Evolutionary conservation across 2,329 filamentous ascomycete species (phyloP).

Genomic region (Neofusicoccum umdonicola): DNA sequence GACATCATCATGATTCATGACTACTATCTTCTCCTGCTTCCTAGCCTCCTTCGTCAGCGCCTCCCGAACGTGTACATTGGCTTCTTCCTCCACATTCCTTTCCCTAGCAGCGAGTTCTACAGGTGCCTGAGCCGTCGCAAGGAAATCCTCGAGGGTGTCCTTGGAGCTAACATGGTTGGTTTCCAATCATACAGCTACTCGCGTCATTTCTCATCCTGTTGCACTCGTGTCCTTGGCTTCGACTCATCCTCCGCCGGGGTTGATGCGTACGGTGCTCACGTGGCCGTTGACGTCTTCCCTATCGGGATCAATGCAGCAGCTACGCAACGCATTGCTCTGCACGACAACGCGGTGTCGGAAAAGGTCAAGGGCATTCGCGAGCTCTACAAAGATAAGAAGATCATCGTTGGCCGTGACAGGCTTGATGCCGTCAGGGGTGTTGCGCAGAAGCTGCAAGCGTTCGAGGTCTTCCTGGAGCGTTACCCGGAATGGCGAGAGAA

Average conservation of each 20-base stretch:
- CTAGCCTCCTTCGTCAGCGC: slow-evolving; percentile 81
- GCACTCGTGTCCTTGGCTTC: slow-evolving; percentile 86
- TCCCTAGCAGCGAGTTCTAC: slow-evolving; percentile 94
- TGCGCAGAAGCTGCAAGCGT: slow-evolving; percentile 92
- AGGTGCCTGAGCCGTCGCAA: slow-evolving; percentile 84
- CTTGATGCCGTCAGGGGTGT: slow-evolving; percentile 90
- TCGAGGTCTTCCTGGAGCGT: slow-evolving; percentile 84
- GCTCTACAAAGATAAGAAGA: slow-evolving; percentile 84
- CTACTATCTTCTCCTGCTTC: slow-evolving; percentile 87
- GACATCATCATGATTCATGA: slow-evolving; percentile 93
- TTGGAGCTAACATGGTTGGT: slow-evolving; percentile 88
- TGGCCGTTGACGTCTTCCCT: slow-evolving; percentile 89
- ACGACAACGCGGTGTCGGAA: slow-evolving; percentile 66
- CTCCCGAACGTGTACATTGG: slow-evolving; percentile 88
- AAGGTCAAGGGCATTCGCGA: slow-evolving; percentile 69
- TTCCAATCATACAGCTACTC: slow-evolving; percentile 97
- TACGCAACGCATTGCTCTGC: slow-evolving; percentile 73
- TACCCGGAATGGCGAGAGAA: slow-evolving; percentile 91
- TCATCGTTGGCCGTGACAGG: slow-evolving; percentile 93
- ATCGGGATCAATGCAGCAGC: slow-evolving; percentile 89
- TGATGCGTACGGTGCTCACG: slow-evolving; percentile 82
- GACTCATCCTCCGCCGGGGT: slow-evolving; percentile 81
- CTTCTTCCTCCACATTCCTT: slow-evolving; percentile 91
- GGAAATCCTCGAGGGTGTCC: slow-evolving; percentile 82
- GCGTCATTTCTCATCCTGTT: slow-evolving; percentile 90